These are phyloP conservation scores for Metschnikowia shivogae DNA, from an alignment of 805 yeast species.

Conservation along the genomic window DNA sequence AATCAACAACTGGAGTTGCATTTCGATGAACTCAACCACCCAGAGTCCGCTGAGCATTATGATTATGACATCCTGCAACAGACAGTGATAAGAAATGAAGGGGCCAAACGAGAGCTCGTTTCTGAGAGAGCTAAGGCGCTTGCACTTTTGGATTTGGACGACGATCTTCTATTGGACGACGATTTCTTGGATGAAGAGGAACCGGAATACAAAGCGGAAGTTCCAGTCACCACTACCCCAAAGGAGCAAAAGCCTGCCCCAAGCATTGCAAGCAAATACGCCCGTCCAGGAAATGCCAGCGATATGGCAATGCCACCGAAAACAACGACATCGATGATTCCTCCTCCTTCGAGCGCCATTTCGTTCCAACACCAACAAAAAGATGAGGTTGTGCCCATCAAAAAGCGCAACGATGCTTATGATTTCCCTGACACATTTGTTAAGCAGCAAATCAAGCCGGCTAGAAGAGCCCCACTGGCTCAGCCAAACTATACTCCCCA, in stretches of 20 bases:
- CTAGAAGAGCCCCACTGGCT: slow-evolving; percentile 29
- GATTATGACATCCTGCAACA: slow-evolving; percentile 2
- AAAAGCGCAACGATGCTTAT: slow-evolving; percentile 66
- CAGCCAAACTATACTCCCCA: background rate
- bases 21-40: no score
- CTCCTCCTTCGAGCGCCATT: slow-evolving; percentile 9
- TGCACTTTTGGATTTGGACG: slow-evolving; percentile 24
- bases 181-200: slow-evolving; percentile 36
- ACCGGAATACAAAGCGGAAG: slow-evolving; percentile 4
- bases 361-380: background rate
- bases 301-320: background rate
- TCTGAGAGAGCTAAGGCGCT: slow-evolving; percentile 11
- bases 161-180: slow-evolving; percentile 30
- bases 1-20: no score
- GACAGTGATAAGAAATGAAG: slow-evolving; percentile 1
- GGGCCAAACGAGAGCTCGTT: background rate
- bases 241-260: slow-evolving; percentile 4
- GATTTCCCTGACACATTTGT: slow-evolving; percentile 64
- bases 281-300: background rate
- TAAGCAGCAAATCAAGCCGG: slow-evolving; percentile 35
- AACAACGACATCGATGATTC: slow-evolving; percentile 3
- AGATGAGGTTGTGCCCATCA: background rate
- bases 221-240: background rate
- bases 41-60: background rate
- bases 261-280: slow-evolving; percentile 1